These are phyloP conservation scores for Luffa aegyptiaca DNA, from an alignment of 306 rosid species.

Conservation along the genomic window DNA sequence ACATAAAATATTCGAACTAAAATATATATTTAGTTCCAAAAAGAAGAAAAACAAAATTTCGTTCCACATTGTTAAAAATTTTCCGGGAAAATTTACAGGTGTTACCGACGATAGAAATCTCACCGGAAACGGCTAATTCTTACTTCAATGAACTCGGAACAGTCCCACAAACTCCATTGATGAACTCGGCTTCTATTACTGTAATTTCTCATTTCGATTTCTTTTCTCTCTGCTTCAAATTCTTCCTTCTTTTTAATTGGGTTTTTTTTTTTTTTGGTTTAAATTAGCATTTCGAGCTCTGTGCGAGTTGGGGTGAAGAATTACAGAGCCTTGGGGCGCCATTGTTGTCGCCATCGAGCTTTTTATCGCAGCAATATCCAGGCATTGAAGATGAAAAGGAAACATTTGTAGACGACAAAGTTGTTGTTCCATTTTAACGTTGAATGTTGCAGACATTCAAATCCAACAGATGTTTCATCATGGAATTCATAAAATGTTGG, in stretches of 20 bases:
- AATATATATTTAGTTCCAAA: too few relatives aligned
- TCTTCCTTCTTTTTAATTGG: background rate
- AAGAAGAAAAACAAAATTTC: too few relatives aligned
- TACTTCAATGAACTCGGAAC: background rate
- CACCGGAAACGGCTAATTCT: background rate
- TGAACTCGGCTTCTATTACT: background rate
- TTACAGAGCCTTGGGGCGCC: slow-evolving; percentile 1
- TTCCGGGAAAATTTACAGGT: background rate
- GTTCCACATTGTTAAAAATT: background rate
- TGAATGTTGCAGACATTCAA: background rate
- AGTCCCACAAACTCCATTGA: background rate
- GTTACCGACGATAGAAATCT: background rate
- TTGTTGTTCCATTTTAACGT: background rate
- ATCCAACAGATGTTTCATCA: background rate
- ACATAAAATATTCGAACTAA: too few relatives aligned
- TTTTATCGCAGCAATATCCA: background rate
- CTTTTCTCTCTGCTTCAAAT: background rate
- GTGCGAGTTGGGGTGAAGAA: background rate
- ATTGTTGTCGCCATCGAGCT: background rate
- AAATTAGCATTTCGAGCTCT: background rate
- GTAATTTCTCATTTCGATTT: background rate
- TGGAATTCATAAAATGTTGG: background rate
- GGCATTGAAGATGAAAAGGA: background rate
- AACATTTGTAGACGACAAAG: background rate
- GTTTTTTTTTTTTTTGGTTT: background rate